These are phyloP conservation scores for Thelonectria discophora DNA, from an alignment of 2,329 filamentous ascomycete species.

Conservation along the genomic window DNA sequence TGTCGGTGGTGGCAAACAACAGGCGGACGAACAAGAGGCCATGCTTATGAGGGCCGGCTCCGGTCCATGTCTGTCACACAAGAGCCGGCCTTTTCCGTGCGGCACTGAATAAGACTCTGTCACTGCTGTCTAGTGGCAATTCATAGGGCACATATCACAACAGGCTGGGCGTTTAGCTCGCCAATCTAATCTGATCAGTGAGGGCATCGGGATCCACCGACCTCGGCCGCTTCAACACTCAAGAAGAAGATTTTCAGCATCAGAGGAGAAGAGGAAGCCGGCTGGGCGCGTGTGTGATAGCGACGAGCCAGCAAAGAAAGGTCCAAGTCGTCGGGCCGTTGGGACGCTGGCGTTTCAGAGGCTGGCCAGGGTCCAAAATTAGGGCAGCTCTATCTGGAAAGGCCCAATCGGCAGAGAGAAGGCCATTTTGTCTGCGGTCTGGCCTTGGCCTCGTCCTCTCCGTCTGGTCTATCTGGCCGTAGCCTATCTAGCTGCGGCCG, in stretches of 20 bases:
- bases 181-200: slow-evolving; percentile 36
- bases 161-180: slow-evolving; percentile 38
- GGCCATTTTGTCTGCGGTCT: slow-evolving; percentile 11
- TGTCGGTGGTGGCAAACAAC: neutral
- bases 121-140: neutral
- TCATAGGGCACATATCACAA: slow-evolving; percentile 18
- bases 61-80: neutral
- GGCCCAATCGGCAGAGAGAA: slow-evolving; percentile 47
- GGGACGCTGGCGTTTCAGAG: slow-evolving; percentile 44
- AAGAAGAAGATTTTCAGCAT: neutral
- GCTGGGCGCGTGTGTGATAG: neutral
- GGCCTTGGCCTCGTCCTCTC: neutral
- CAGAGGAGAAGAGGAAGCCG: neutral
- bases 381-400: slow-evolving; percentile 44
- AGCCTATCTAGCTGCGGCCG: slow-evolving; percentile 21
- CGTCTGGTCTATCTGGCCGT: slow-evolving; percentile 26
- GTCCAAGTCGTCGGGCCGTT: slow-evolving; percentile 32
- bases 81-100: neutral
- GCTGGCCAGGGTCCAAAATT: slow-evolving; percentile 44
- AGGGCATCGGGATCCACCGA: slow-evolving; percentile 22
- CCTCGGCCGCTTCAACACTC: slow-evolving; percentile 27
- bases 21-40: neutral
- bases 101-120: neutral
- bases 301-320: slow-evolving; percentile 5
- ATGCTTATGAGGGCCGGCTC: neutral